Base-by-base conservation (phyloP, 805 yeast species). In the Wilhelminamyces savonicus region DNA sequence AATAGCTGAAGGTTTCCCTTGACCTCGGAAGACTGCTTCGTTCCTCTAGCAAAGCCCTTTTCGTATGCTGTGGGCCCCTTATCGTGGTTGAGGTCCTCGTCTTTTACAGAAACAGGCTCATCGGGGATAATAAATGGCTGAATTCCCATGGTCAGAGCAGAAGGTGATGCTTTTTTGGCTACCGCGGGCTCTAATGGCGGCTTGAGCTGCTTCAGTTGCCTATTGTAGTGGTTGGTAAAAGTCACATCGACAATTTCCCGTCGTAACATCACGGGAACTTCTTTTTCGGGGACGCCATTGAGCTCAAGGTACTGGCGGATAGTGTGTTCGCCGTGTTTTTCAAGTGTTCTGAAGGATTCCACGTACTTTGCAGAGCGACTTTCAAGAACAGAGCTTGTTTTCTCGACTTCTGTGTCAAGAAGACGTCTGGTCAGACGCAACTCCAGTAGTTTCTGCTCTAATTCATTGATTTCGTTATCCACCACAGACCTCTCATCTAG, bases 381-480 rank as follows among this genome's bases (percentile, higher is more conserved):
- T 32, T 73, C 78, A 16, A 74, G 39, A 3, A 73, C 59, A 3
- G 77, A 71, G 39, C 69, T 63, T 1, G 78, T 61, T 13, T 60
- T 62, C 16, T 56, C 51, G 17, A 72, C 49, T 40, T 72, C 78
- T 7, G 39, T 30, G 7, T 44, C 40, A 1, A 74, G 30, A 3
- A 59, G 34, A 8, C 33, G 38, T 29, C 61, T 61, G 42, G 63
- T 66, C 3, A 39, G 39, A 25, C 52, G 55, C n/a, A 71, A 37
- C 3, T 40, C 35, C 7, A 29, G 24, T 18, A 74, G 40, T 21
- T 54, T 52, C 7, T 34, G 24, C 33, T 72, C 73, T 24, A 71
- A 40, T 1, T 45, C 47, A 2, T 23, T 37, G 7, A 74, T 68
- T 31, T 70, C 71, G 3, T 26, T 10, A 32, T 62, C 69, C 3